These are phyloP conservation scores for Camillea tinctor DNA, from an alignment of 2,329 filamentous ascomycete genomes.

Conservation along the genomic window DNA sequence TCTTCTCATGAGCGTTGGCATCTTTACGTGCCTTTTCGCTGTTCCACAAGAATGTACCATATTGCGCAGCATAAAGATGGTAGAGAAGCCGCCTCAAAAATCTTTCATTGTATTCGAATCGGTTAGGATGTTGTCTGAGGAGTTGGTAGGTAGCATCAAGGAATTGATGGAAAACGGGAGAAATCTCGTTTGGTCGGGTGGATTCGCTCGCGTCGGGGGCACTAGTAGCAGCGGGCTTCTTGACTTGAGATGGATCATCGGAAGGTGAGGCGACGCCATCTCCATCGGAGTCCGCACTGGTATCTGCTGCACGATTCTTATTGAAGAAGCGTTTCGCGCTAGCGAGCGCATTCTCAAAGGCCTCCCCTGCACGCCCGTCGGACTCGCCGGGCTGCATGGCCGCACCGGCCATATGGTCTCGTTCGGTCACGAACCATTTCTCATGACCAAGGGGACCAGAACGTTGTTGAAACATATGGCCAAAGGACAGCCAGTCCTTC, in stretches of 20 bases:
- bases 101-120: conserved; percentile 95
- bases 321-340: conserved; percentile 90
- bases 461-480: conserved; percentile 95
- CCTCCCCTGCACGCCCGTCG: conserved; percentile 63
- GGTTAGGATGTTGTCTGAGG: conserved; percentile 76
- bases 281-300: conserved; percentile 57
- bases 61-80: conserved; percentile 93
- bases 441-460: conserved; percentile 85
- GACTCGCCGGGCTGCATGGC: conserved; percentile 61
- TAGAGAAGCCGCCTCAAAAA: conserved; percentile 88
- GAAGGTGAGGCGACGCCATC: conserved; percentile 27
- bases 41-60: conserved; percentile 95
- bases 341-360: conserved; percentile 79
- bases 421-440: conserved; percentile 90
- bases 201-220: conserved; percentile 57
- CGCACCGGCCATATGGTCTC: conserved; percentile 68
- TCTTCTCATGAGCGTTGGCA: conserved; percentile 65
- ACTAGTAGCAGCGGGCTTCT: conserved; percentile 33
- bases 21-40: conserved; percentile 85
- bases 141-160: conserved; percentile 92
- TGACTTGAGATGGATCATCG: conserved; percentile 29
- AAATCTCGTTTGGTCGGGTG: conserved; percentile 85
- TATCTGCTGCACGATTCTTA: conserved; percentile 64
- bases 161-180: conserved; percentile 97
- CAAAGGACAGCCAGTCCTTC: conserved; percentile 97